A percentile compares a stretch with the other conserved stretches of the same genome.
These are phyloP conservation scores for Claviceps capensis DNA, from an alignment of 2,329 filamentous ascomycete species.

Conservation along the genomic window DNA sequence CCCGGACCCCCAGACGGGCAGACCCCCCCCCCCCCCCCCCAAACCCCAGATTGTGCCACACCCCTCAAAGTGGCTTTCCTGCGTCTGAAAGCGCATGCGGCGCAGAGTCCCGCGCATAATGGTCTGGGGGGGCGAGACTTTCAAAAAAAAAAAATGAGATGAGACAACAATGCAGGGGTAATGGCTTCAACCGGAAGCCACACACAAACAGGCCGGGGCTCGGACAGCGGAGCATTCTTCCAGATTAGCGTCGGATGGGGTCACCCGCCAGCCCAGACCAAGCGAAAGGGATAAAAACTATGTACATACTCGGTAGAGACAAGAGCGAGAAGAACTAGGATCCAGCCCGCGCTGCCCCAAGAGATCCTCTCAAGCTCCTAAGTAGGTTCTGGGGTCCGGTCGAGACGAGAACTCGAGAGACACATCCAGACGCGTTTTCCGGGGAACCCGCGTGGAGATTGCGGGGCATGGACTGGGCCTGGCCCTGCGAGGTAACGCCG, in stretches of 20 bases:
- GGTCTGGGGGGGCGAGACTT: not conserved
- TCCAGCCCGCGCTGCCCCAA: too few relatives aligned
- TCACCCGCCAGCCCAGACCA: not conserved
- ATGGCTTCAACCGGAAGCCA: not conserved
- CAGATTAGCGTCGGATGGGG: not conserved
- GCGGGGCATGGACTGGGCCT: constrained; percentile 8
- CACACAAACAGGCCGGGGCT: too few relatives aligned
- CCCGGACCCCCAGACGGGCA: too few relatives aligned
- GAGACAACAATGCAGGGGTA: constrained; percentile 2
- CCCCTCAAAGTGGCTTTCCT: not conserved
- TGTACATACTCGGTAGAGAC: not conserved
- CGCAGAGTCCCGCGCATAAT: not conserved
- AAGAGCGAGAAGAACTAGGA: not conserved
- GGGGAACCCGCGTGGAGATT: constrained; percentile 15
- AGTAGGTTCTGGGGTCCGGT: too few relatives aligned
- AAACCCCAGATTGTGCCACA: not conserved
- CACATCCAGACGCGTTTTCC: constrained; percentile 10
- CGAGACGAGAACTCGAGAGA: not conserved
- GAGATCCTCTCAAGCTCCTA: too few relatives aligned
- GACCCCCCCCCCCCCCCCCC: not conserved
- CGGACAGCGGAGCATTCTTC: not conserved
- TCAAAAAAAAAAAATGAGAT: not conserved
- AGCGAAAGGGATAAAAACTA: not conserved
- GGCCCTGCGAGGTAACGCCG: constrained; percentile 21
- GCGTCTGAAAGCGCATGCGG: not conserved